Conservation (phyloP, 192 early-diverging fungal species). For the Rhizophagus prolifer region DNA sequence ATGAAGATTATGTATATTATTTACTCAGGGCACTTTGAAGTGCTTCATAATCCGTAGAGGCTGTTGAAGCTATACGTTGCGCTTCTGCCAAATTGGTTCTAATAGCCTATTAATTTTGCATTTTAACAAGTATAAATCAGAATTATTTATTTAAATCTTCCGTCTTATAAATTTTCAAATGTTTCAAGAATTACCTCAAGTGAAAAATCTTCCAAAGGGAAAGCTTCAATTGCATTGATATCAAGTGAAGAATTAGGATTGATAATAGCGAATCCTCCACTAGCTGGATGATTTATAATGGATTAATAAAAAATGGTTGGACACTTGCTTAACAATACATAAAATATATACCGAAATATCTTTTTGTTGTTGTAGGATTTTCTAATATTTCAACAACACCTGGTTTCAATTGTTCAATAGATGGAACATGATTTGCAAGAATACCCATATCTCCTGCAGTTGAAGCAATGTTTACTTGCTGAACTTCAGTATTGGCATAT, state of each 20-base stretch:
- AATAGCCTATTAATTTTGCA: slow-evolving; percentile 50
- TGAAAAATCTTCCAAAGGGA: slow-evolving; percentile 85
- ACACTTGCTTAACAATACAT: neutral
- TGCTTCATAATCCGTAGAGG: slow-evolving; percentile 80
- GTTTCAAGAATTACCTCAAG: slow-evolving; percentile 54
- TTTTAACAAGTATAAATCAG: neutral
- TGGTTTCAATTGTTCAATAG: slow-evolving; percentile 92
- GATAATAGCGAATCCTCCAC: slow-evolving; percentile 95
- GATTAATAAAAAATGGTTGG: neutral
- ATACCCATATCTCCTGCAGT: slow-evolving; percentile 97
- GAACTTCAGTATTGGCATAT: slow-evolving; percentile 69
- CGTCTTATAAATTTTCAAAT: neutral
- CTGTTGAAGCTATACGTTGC: slow-evolving; percentile 60
- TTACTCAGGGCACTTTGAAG: slow-evolving; percentile 67
- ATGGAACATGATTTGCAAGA: slow-evolving; percentile 96
- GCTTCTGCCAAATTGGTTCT: slow-evolving; percentile 79
- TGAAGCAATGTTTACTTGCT: slow-evolving; percentile 92
- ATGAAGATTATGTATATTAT: neutral
- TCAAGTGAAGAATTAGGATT: slow-evolving; percentile 95
- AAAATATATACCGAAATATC: slow-evolving; percentile 81
- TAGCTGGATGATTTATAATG: slow-evolving; percentile 51
- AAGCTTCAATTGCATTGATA: slow-evolving; percentile 96
- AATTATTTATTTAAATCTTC: neutral
- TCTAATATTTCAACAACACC: slow-evolving; percentile 83
- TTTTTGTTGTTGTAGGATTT: slow-evolving; percentile 69